A percentile compares a stretch with the other conserved stretches of the same genome.
Evolutionary conservation across 2,329 filamentous ascomycete genomes (phyloP).

Genomic region (Aspergillus sp.): DNA sequence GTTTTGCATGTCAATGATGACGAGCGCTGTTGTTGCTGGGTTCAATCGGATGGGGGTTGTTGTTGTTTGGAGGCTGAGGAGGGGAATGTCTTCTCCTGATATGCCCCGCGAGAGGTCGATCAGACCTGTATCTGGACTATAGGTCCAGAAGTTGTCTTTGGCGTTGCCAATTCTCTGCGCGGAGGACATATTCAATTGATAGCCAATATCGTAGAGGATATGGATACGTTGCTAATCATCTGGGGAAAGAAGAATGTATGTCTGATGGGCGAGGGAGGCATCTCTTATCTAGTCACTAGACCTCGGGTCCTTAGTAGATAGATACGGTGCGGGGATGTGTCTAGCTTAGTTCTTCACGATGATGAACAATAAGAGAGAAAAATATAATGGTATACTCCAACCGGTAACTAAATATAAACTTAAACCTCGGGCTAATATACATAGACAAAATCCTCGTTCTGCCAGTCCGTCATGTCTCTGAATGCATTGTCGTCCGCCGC

Average conservation of each 20-base stretch:
- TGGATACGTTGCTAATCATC: neutral
- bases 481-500: constrained; percentile 50
- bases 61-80: constrained; percentile 16
- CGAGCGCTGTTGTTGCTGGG: constrained; percentile 44
- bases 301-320: too few relatives aligned
- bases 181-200: neutral
- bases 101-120: neutral
- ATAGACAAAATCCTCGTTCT: constrained; percentile 65
- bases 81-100: neutral
- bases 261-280: neutral
- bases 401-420: too few relatives aligned
- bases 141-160: neutral
- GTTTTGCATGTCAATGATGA: constrained; percentile 56
- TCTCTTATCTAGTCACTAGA: neutral
- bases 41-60: constrained; percentile 14
- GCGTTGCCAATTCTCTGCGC: neutral
- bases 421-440: constrained; percentile 40
- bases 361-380: neutral
- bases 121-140: neutral
- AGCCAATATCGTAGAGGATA: neutral
- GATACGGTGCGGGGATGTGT: too few relatives aligned
- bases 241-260: neutral
- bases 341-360: neutral
- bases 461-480: constrained; percentile 58
- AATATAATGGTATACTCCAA: neutral